A percentile compares a stretch with the other conserved stretches of the same genome.
Conservation (phyloP, 2,329 filamentous ascomycete species). For the Aspergillus quadrilineatus region DNA sequence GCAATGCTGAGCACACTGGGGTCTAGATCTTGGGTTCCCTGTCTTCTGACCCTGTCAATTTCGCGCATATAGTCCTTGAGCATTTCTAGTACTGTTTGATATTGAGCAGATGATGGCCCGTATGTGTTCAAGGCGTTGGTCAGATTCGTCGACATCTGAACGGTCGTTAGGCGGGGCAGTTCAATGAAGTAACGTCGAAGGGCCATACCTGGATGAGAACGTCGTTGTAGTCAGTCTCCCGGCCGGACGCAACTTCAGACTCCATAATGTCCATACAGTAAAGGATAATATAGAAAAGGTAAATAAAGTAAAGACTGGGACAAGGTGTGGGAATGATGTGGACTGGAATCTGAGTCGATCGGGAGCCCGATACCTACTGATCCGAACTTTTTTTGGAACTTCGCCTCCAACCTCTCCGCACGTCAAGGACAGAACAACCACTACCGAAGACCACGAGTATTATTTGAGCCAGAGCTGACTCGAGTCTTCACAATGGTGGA, state of each 20-base stretch:
- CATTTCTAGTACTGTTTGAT: conserved; percentile 37
- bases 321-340: conserved; percentile 3
- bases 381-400: conserved; percentile 1
- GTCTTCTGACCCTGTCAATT: conserved; percentile 23
- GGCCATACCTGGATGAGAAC: conserved; percentile 23
- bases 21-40: conserved; percentile 22
- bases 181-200: not conserved
- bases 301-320: not conserved
- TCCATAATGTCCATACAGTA: conserved; percentile 1
- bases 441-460: not conserved
- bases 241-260: not conserved
- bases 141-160: conserved; percentile 44
- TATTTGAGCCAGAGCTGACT: not conserved
- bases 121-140: conserved; percentile 42
- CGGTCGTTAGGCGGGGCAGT: not conserved
- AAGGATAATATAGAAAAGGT: not conserved
- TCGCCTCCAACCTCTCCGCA: not conserved
- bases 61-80: conserved; percentile 35
- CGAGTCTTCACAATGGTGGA: conserved; percentile 39
- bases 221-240: conserved; percentile 21
- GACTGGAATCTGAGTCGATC: not conserved
- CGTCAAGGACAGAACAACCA: not conserved
- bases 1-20: conserved; percentile 33
- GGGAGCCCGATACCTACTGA: conserved; percentile 3
- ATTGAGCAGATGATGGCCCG: conserved; percentile 38